Conservation (phyloP, 2,329 filamentous ascomycete species). For the Aureobasidium lini region DNA sequence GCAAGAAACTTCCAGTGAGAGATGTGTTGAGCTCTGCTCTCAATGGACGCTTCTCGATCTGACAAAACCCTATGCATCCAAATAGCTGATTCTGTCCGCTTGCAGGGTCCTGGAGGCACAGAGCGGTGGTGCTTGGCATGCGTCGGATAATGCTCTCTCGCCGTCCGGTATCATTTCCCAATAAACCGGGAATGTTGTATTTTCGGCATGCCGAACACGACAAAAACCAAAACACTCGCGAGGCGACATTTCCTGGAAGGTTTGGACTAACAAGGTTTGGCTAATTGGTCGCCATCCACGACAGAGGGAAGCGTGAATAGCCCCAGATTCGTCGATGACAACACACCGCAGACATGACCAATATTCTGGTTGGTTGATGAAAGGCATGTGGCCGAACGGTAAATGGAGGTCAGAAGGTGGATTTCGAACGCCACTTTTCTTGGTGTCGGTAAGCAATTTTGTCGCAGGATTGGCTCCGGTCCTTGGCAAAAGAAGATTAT, state of each 20-base stretch:
- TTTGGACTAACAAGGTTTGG: neutral
- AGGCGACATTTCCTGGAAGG: neutral
- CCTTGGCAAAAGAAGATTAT: slow-evolving; percentile 6
- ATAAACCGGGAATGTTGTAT: neutral
- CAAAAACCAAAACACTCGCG: neutral
- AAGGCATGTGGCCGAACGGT: neutral
- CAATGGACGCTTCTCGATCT: no score
- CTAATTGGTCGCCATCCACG: neutral
- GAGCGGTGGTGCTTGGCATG: no score
- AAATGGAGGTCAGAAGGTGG: neutral
- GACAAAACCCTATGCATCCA: no score
- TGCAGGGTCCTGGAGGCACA: no score
- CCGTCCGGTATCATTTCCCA: no score
- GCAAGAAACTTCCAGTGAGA: no score
- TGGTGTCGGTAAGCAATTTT: slow-evolving; percentile 12
- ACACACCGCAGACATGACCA: neutral
- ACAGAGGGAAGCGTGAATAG: neutral
- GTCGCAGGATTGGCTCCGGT: neutral
- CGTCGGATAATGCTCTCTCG: no score
- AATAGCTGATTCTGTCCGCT: no score
- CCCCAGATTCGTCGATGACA: neutral
- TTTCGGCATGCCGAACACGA: slow-evolving; percentile 8
- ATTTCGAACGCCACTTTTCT: slow-evolving; percentile 4
- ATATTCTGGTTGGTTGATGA: neutral
- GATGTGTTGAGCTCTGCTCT: no score